A percentile compares a stretch with the other conserved stretches of the same genome.
These are phyloP conservation scores for Hylodesmum podocarpum DNA, from an alignment of 306 rosid species.

Conservation along the genomic window DNA sequence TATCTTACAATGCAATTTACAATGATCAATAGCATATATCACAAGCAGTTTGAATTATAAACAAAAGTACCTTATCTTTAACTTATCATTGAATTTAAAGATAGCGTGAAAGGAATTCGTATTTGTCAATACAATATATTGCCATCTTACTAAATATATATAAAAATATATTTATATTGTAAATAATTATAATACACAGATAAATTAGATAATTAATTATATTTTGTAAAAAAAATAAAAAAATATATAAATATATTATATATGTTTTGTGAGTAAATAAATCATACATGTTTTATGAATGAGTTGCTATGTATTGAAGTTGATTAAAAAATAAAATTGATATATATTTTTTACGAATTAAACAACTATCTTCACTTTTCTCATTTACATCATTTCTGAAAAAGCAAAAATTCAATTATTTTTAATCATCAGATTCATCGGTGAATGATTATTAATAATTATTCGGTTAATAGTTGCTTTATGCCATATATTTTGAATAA, in stretches of 20 bases:
- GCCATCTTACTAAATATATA: conserved; percentile 16
- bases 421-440: conserved; percentile 29
- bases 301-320: no score
- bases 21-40: neutral
- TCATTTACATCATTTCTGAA: conserved; percentile 2
- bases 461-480: conserved; percentile 17
- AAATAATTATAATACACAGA: no score
- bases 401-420: conserved; percentile 34
- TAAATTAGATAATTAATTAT: no score
- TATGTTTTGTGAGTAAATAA: no score
- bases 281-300: no score
- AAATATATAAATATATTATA: no score
- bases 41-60: neutral
- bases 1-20: neutral
- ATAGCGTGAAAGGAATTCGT: neutral
- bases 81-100: conserved; percentile 13
- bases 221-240: no score
- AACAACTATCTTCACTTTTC: neutral
- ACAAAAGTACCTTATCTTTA: neutral
- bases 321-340: no score
- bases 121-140: neutral
- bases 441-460: conserved; percentile 38
- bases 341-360: no score
- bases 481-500: conserved; percentile 1
- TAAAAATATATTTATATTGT: neutral